These are phyloP conservation scores for Adiantum capillusveneris DNA, from an alignment of 75 land plant genomes.

Conservation along the genomic window DNA sequence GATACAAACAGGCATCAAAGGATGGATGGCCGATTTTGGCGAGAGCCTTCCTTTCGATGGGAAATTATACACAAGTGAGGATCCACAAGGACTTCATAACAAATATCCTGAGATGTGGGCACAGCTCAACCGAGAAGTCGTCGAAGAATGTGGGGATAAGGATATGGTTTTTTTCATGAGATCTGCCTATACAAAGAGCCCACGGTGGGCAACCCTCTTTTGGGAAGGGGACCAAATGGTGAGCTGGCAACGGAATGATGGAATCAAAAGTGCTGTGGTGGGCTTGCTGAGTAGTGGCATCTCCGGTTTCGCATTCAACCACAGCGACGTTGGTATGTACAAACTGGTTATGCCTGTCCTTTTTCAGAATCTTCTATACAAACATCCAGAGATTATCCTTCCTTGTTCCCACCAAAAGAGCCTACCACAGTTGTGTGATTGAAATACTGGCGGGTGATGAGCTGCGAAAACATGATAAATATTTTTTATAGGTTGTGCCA, in stretches of 20 bases:
- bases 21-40: conserved; percentile 96
- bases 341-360: too few species aligned
- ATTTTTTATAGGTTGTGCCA: too few species aligned
- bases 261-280: conserved; percentile 81
- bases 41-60: conserved; percentile 89
- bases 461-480: too few species aligned
- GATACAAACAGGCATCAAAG: conserved; percentile 62
- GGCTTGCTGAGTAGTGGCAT: conserved; percentile 84
- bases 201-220: conserved; percentile 71
- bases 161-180: conserved; percentile 79
- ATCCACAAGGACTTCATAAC: conserved; percentile 65
- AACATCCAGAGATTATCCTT: too few species aligned
- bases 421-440: too few species aligned
- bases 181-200: conserved; percentile 74
- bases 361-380: too few species aligned
- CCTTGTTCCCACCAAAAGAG: too few species aligned
- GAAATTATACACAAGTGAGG: conserved; percentile 68
- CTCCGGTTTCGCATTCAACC: conserved; percentile 77
- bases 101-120: conserved; percentile 91
- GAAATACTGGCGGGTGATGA: too few species aligned
- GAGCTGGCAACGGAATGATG: conserved; percentile 92
- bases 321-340: conserved; percentile 68
- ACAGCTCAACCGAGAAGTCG: conserved; percentile 72
- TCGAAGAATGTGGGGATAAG: conserved; percentile 60
- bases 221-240: conserved; percentile 99